Evolutionary conservation across 1,139 yeast species (phyloP), one percentile per base, ranked within the genome.

Genomic region (Kodamaea sp.): DNA sequence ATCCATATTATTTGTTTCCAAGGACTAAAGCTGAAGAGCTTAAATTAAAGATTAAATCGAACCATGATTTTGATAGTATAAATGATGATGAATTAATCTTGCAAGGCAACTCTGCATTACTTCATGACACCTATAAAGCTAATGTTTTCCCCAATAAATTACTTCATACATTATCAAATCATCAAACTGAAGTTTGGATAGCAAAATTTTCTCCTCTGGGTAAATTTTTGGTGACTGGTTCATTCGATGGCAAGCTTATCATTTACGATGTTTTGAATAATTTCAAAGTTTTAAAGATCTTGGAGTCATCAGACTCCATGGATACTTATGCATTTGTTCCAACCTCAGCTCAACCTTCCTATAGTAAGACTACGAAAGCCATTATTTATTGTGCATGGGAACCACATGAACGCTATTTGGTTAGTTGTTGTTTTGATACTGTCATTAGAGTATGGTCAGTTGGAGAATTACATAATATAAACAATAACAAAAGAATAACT

Each of bases 161-260:
- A 10, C 50, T 67, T 11, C 61, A 58, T 38, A 62, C 67, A 1
- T 55, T 88, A 20, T 55, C 63, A 2, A 67, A 70, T 37, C 94
- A 86, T 54, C 62, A 67, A 0, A 81, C 84, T 50, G 96, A 90
- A 57, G 94, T 87, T 5, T 90, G 97, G 97, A 83, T 73, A 53
- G 70, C 84, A 10, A 77, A 78, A 43, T 89, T 87, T 55, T 84
- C 94, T 3, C 87, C 89, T 31, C 74, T 76, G 61, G 97, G 97
- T 2, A 71, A 70, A 43, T 80, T 68, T 46, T 64, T 90, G 37
- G 95, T 88, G 7, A 77, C 92, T 0, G 88, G 92, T 0, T 81
- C 94, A 8, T 74, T 79, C 15, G 95, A 87, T 53, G 75, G 81
- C 5, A 69, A 73, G 24, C 67, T 88, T 28, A 65, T 80, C 25